Conservation (phyloP, 2,329 filamentous ascomycete species). For the Neofusicoccum ribis region DNA sequence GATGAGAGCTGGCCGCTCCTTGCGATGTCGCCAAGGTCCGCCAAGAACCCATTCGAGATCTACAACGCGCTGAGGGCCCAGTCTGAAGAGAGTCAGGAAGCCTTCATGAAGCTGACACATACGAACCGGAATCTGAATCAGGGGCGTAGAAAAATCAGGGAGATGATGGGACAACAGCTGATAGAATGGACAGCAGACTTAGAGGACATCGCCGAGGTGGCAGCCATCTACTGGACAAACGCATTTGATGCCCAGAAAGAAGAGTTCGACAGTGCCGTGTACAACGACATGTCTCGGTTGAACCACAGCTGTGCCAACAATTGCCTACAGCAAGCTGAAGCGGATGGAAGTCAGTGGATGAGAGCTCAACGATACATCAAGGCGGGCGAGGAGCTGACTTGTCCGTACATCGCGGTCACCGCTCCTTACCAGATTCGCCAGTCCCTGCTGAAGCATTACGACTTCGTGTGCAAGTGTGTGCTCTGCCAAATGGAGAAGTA, state of each 20-base stretch:
- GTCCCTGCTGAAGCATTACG: not conserved
- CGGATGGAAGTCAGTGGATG: not conserved
- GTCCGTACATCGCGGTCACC: not conserved
- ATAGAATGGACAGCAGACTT: not conserved
- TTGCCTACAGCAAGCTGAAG: not conserved
- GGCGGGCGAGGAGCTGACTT: not conserved
- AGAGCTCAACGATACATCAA: not conserved
- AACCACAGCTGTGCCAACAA: conserved; percentile 5
- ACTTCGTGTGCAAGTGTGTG: not conserved
- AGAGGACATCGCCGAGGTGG: not conserved
- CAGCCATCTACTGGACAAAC: not conserved
- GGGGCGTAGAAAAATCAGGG: not conserved
- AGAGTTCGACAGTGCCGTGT: not conserved
- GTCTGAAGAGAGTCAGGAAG: not conserved
- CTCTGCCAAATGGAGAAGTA: not conserved
- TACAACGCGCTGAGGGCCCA: too few relatives aligned
- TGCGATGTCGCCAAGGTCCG: not conserved
- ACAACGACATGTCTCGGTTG: not conserved
- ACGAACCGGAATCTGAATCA: not conserved
- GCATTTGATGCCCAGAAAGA: not conserved
- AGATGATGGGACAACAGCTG: not conserved
- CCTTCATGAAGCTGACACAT: not conserved
- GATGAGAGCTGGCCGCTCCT: not conserved
- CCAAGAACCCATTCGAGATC: not conserved
- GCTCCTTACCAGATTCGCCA: not conserved